Percentiles rank a stretch among this genome's conserved stretches.
Evolutionary conservation across 441 rosid genomes (phyloP).

Genomic region (Arabidopsis lyrata): DNA sequence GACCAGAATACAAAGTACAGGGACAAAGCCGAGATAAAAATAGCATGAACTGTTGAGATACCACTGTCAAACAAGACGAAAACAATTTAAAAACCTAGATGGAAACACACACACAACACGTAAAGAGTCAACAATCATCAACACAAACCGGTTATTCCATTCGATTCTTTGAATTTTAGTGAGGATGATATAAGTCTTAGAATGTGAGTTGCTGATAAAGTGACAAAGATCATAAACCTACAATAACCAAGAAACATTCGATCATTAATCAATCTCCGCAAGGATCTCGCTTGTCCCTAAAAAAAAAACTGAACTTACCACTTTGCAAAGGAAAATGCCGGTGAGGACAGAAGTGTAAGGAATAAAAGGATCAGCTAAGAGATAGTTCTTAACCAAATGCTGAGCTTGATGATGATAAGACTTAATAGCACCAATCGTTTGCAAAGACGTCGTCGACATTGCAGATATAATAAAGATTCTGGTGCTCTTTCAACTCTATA

Average conservation of each 20-base stretch:
- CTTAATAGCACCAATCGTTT: constrained; percentile 56
- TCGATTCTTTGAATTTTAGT: constrained; percentile 64
- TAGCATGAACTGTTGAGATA: constrained; percentile 76
- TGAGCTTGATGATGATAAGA: constrained; percentile 64
- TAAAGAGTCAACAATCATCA: constrained; percentile 27
- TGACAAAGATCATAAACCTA: constrained; percentile 74
- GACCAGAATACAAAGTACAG: constrained; percentile 76
- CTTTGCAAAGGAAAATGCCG: constrained; percentile 77
- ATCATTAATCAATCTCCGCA: neutral
- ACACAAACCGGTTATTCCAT: constrained; percentile 78
- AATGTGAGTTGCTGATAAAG: constrained; percentile 62
- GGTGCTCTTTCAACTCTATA: neutral
- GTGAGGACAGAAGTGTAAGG: constrained; percentile 67
- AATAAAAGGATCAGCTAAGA: constrained; percentile 63
- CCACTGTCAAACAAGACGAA: constrained; percentile 50
- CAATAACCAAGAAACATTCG: neutral
- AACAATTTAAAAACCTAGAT: neutral
- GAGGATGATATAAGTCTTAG: constrained; percentile 64
- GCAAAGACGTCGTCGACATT: constrained; percentile 54
- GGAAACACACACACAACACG: constrained; percentile 14
- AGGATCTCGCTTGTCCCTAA: too few relatives aligned
- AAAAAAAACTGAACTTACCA: constrained; percentile 59
- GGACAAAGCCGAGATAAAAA: constrained; percentile 63
- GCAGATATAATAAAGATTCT: constrained; percentile 23
- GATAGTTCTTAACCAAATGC: constrained; percentile 57